Evolutionary conservation across 371 early-diverging fungal species (phyloP).

Genomic region (Funneliformis caledonium): DNA sequence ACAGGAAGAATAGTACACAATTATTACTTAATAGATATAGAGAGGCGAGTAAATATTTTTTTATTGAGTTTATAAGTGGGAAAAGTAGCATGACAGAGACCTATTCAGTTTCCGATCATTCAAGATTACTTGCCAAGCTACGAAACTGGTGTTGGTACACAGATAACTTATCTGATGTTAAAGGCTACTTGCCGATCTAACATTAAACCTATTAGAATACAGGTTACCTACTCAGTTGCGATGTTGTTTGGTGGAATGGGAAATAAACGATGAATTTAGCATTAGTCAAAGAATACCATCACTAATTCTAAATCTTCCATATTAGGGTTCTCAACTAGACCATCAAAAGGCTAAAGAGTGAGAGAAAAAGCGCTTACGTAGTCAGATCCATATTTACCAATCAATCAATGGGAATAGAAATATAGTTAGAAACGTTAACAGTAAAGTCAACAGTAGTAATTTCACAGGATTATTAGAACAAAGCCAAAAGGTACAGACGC

Average conservation of each 20-base stretch:
- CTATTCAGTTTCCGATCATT: neutral
- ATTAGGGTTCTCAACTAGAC: conserved; percentile 18
- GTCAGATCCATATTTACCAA: conserved; percentile 2
- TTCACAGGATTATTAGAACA: too few relatives aligned
- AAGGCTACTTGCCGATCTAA: conserved; percentile 22
- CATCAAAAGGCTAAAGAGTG: conserved; percentile 28
- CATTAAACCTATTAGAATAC: conserved; percentile 27
- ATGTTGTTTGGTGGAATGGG: neutral
- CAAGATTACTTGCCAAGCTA: neutral
- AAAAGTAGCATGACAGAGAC: conserved; percentile 4
- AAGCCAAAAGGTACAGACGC: too few relatives aligned
- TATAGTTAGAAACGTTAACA: neutral
- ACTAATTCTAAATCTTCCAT: conserved; percentile 14
- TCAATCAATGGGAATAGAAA: neutral
- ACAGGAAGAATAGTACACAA: conserved; percentile 14
- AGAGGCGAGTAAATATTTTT: conserved; percentile 27
- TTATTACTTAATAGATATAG: conserved; percentile 21
- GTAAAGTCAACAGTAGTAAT: neutral
- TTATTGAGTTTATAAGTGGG: neutral
- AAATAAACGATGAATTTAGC: neutral
- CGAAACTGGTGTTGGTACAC: conserved; percentile 7
- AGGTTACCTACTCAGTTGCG: conserved; percentile 5
- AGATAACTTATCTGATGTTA: neutral
- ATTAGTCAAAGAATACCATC: neutral
- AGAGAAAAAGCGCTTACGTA: conserved; percentile 22